Percentiles rank a stretch among this genome's conserved stretches.
Conservation (phyloP, 176 grass and related monocot species). For the Carex parvula region DNA sequence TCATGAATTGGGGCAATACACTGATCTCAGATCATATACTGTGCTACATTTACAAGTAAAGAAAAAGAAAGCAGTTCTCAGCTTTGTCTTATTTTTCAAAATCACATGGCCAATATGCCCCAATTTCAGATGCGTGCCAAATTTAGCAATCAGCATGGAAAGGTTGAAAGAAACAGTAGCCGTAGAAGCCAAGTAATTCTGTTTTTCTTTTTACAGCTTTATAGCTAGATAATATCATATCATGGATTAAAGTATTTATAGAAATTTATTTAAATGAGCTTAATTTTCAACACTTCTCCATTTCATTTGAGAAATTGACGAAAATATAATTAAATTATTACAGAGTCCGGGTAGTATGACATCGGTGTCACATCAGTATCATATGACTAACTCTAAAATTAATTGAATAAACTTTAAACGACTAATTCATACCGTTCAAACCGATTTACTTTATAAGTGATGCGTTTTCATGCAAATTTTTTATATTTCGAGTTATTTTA, state of each 20-base stretch:
- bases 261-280: background rate
- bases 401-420: too few species aligned
- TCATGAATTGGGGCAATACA: background rate
- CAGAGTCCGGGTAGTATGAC: too few species aligned
- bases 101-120: constrained; percentile 14
- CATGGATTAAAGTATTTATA: background rate
- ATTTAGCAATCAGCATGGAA: constrained; percentile 1
- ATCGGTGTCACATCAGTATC: too few species aligned
- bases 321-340: background rate
- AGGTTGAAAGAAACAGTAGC: constrained; percentile 13
- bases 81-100: constrained; percentile 27
- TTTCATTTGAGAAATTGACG: background rate
- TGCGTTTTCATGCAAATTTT: too few species aligned
- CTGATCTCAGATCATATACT: background rate
- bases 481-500: too few species aligned
- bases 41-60: constrained; percentile 6
- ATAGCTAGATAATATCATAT: background rate
- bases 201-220: constrained; percentile 24
- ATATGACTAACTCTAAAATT: too few species aligned
- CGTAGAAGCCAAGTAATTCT: constrained; percentile 30
- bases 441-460: too few species aligned
- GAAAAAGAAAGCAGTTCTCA: constrained; percentile 7
- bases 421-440: too few species aligned
- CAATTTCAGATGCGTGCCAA: constrained; percentile 1
- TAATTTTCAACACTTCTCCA: background rate